These are phyloP conservation scores for Fusarium euwallaceae DNA, from an alignment of 2,329 filamentous ascomycete species.

Conservation along the genomic window DNA sequence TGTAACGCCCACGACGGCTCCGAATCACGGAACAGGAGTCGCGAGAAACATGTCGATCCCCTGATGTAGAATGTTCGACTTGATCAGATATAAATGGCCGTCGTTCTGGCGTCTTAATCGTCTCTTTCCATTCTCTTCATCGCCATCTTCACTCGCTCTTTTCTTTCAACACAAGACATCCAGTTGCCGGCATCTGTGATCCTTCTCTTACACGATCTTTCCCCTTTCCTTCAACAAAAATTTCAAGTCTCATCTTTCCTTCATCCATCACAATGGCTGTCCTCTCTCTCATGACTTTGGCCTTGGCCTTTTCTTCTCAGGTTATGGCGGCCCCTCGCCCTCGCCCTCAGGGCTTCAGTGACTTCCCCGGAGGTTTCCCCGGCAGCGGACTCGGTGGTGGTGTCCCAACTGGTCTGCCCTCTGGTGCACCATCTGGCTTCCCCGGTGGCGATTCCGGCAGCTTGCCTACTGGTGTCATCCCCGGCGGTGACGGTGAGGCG, in stretches of 20 bases:
- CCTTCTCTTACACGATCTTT: slow-evolving; percentile 38
- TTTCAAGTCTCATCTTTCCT: slow-evolving; percentile 19
- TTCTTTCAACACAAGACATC: slow-evolving; percentile 42
- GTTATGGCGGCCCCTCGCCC: slow-evolving; percentile 39
- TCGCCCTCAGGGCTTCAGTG: slow-evolving; percentile 5
- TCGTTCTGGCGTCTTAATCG: slow-evolving; percentile 14
- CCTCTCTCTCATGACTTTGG: slow-evolving; percentile 44
- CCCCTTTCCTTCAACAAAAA: slow-evolving; percentile 8
- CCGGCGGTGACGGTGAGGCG: neutral
- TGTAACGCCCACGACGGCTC: slow-evolving; percentile 28
- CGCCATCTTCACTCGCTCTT: slow-evolving; percentile 38
- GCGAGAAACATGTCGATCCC: slow-evolving; percentile 21
- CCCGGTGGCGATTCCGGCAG: neutral
- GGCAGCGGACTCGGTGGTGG: slow-evolving; percentile 28
- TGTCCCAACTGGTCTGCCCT: slow-evolving; percentile 12
- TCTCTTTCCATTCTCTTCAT: slow-evolving; percentile 37
- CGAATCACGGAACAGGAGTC: slow-evolving; percentile 22
- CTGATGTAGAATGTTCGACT: slow-evolving; percentile 8
- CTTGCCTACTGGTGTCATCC: slow-evolving; percentile 1
- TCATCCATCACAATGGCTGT: slow-evolving; percentile 43
- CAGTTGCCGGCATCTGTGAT: slow-evolving; percentile 49
- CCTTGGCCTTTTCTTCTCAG: slow-evolving; percentile 43
- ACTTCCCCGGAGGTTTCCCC: slow-evolving; percentile 20
- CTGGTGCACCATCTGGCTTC: neutral
- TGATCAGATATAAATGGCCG: slow-evolving; percentile 37